Percentiles rank a stretch among this genome's conserved stretches.
phyloP scores from a whole-genome alignment of 352 stramenopile genomes.

The Pythium volutum region DNA sequence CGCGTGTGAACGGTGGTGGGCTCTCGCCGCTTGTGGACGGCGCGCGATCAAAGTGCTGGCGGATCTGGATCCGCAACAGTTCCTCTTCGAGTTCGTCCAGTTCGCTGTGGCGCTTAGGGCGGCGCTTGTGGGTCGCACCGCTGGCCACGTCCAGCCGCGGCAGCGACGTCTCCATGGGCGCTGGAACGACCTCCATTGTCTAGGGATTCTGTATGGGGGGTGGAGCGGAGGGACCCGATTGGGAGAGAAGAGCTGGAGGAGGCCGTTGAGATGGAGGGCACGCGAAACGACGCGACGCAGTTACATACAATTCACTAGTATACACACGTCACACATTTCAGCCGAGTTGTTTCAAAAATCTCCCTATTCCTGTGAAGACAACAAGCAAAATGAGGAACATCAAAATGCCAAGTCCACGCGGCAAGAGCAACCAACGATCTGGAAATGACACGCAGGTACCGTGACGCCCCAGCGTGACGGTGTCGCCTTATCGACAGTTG shows the following conservation, averaged over 20 bases:
- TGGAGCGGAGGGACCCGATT: neutral
- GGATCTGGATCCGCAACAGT: slow-evolving; percentile 40
- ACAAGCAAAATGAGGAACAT: too few relatives aligned
- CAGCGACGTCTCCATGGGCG: slow-evolving; percentile 14
- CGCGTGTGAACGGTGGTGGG: neutral
- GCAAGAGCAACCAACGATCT: too few relatives aligned
- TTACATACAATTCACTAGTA: neutral
- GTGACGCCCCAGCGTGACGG: too few relatives aligned
- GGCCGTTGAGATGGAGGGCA: neutral
- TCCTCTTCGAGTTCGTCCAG: slow-evolving; percentile 48
- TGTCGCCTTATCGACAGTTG: too few relatives aligned
- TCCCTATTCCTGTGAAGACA: too few relatives aligned
- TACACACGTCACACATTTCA: slow-evolving; percentile 16
- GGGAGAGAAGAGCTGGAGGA: neutral
- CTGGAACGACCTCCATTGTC: slow-evolving; percentile 30
- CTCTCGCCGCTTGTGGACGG: neutral
- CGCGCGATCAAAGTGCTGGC: slow-evolving; percentile 37
- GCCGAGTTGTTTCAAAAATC: neutral
- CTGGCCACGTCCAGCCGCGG: slow-evolving; percentile 35
- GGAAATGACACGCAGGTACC: too few relatives aligned
- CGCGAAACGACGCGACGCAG: slow-evolving; percentile 14
- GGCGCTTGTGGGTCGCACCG: slow-evolving; percentile 37
- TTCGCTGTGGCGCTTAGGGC: slow-evolving; percentile 41
- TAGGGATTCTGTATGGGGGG: too few relatives aligned
- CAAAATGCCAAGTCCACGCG: too few relatives aligned